Percentiles rank a stretch among this genome's conserved stretches.
These are phyloP conservation scores for Aspergillus glaucus DNA, from an alignment of 2,329 filamentous ascomycete species.

Conservation along the genomic window DNA sequence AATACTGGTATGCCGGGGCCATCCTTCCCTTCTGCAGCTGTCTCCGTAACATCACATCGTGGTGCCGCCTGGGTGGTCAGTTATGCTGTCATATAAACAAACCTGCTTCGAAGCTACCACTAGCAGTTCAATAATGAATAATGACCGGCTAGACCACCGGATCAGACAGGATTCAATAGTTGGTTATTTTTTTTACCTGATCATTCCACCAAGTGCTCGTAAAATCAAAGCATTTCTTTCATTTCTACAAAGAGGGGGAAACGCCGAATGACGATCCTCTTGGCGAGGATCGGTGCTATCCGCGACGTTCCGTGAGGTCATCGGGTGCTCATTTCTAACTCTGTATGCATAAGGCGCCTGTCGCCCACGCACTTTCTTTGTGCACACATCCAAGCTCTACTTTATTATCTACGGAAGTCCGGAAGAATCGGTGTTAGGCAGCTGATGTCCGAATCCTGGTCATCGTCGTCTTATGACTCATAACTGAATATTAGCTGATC, in stretches of 20 bases:
- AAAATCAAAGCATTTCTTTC: neutral
- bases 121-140: too few relatives aligned
- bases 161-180: too few relatives aligned
- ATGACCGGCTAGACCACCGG: too few relatives aligned
- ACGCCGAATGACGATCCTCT: constrained; percentile 13
- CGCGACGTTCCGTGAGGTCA: constrained; percentile 10
- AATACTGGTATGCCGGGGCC: neutral
- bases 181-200: too few relatives aligned
- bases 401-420: neutral
- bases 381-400: neutral
- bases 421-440: too few relatives aligned
- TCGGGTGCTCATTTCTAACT: neutral
- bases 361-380: neutral
- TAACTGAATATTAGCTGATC: neutral
- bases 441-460: neutral
- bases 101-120: too few relatives aligned
- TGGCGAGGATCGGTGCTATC: constrained; percentile 8
- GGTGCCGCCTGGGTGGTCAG: too few relatives aligned
- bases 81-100: too few relatives aligned
- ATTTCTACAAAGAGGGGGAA: neutral
- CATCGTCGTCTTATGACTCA: neutral
- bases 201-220: neutral
- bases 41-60: neutral
- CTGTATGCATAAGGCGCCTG: neutral
- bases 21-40: neutral